Percentiles rank a stretch among this genome's conserved stretches.
phyloP scores from a whole-genome alignment of 768 basidiomycete species.

The Tulasnella sp. region DNA sequence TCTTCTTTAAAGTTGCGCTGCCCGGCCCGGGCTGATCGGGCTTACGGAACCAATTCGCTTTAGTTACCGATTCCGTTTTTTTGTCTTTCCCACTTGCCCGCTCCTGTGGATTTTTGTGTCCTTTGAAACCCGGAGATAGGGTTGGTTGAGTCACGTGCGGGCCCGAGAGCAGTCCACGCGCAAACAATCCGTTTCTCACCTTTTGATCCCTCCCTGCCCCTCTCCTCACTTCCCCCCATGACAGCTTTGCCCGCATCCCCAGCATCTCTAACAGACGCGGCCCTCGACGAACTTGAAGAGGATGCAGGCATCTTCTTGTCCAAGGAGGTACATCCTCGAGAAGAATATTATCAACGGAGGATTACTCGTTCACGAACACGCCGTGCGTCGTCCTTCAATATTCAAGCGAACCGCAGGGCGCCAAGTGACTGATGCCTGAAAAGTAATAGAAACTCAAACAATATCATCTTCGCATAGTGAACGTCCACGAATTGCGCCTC shows the following conservation, averaged over 20 bases:
- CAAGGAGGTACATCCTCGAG: not conserved
- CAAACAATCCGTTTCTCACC: slow-evolving; percentile 6
- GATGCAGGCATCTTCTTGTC: slow-evolving; percentile 16
- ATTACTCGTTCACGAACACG: not conserved
- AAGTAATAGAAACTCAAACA: not conserved
- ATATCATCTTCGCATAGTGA: not conserved
- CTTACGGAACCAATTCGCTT: no score
- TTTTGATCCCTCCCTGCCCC: not conserved
- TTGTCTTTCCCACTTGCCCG: no score
- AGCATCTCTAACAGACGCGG: not conserved
- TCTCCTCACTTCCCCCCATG: not conserved
- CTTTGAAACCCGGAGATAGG: no score
- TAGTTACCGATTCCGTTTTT: no score
- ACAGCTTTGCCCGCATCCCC: not conserved
- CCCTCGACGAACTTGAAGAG: slow-evolving; percentile 1
- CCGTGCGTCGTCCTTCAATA: not conserved
- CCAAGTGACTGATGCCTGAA: not conserved
- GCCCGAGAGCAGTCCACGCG: not conserved
- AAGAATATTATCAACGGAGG: slow-evolving; percentile 6
- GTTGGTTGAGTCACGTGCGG: not conserved
- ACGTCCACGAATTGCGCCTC: not conserved
- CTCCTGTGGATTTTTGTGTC: no score
- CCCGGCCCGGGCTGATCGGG: no score
- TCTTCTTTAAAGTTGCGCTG: no score
- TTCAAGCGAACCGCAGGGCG: not conserved